Evolutionary conservation across 2,329 filamentous ascomycete genomes (phyloP).

Genomic region (Aspergillus hortae): DNA sequence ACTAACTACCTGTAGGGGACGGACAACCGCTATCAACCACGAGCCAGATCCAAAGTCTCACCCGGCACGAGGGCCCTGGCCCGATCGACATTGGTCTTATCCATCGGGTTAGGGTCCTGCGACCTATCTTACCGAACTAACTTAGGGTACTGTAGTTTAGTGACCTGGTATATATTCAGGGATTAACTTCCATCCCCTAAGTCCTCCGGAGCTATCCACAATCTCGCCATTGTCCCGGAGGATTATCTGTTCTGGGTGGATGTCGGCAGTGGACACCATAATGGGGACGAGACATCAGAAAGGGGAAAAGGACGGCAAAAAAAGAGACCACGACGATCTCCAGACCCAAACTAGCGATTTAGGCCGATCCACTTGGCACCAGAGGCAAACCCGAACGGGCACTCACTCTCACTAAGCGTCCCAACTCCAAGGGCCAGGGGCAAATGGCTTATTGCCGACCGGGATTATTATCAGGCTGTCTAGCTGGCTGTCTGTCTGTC

Average conservation of each 20-base stretch:
- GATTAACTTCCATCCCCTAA: no score
- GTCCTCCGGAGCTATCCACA: no score
- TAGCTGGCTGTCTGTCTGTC: no score
- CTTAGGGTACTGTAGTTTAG: no score
- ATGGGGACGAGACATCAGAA: neutral
- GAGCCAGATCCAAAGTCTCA: neutral
- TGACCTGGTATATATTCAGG: no score
- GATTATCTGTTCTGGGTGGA: neutral
- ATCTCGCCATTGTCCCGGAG: neutral
- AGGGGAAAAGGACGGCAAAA: neutral
- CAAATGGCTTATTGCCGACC: neutral
- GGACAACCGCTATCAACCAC: neutral
- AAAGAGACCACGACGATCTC: neutral
- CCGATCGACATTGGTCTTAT: conserved; percentile 1
- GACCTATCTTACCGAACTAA: no score
- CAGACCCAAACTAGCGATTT: neutral
- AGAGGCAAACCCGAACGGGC: neutral
- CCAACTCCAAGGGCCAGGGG: neutral
- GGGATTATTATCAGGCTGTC: neutral
- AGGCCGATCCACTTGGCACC: neutral
- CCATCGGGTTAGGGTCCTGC: neutral
- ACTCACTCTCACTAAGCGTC: neutral
- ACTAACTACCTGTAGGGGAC: no score
- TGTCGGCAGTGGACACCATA: neutral
- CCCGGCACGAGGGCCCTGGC: neutral